Base-by-base conservation (phyloP, 257 asterid species). In the Plantago elongata region DNA sequence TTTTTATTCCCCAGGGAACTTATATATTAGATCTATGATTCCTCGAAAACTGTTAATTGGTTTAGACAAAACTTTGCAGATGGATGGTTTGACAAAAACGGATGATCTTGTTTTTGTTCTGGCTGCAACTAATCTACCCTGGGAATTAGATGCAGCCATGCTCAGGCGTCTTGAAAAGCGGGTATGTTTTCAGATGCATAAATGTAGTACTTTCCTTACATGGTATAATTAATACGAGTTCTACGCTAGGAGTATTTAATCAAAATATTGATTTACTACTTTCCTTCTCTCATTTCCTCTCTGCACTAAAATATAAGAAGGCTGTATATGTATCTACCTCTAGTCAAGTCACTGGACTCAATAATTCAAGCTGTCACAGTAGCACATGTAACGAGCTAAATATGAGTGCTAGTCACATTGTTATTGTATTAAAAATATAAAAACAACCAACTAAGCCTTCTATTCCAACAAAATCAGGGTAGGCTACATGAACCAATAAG, bases 141-240 rank as follows among this genome's bases (percentile, higher is more conserved):
- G 99, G 99, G 99, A 92, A 69, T 86, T 92, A 66, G 99, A 92
- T 77, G 95, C 87, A 59, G 99, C 99, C 61, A 89, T 92, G 99
- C 97, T 92, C 43, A 83, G 99, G 75, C 99, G 97, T 65, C 99
- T 92, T 59, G 99, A 92, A 69, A 92, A 92, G 79, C 84, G 99
- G 90, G 97, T 89, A 81, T 59, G 50, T 27, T 67, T 60, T 37
- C 55, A n/a, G 40, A 79, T 52, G 37, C n/a, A n/a, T 11, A n/a
- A 14, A 34, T 34, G 43, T 13, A 12, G 17, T 18, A 14, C 40
- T 52, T 52, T 4, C 9, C 27, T 18, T 51, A 16, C 57, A 18
- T 51, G 22, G n/a, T 13, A 18, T 49, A 4, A 18, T 34, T 16
- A 30, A 9, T 18, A 52, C 5, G 38, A 52, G n/a, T 9, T 52